These are phyloP conservation scores for Senna tora DNA, from an alignment of 306 rosid genomes.

Conservation along the genomic window DNA sequence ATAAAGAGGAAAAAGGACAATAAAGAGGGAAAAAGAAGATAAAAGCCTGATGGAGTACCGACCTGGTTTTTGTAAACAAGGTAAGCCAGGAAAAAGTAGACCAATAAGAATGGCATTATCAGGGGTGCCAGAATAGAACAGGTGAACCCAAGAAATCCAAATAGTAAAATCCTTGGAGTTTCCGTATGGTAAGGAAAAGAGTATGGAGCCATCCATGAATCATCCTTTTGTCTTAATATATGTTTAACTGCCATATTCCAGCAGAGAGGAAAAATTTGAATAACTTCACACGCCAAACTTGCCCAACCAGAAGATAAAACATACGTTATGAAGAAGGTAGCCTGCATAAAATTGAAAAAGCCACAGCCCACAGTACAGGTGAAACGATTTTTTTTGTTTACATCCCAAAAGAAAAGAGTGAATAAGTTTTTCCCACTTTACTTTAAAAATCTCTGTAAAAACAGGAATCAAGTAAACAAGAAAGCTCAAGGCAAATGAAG, in stretches of 20 bases:
- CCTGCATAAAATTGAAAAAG: slow-evolving; percentile 51
- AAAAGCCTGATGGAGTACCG: slow-evolving; percentile 31
- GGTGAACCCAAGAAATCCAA: slow-evolving; percentile 86
- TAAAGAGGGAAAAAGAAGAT: slow-evolving; percentile 18
- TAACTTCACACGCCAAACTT: slow-evolving; percentile 79
- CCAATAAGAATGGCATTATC: slow-evolving; percentile 79
- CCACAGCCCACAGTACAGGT: slow-evolving; percentile 18
- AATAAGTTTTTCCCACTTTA: too few species aligned
- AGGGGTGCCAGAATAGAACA: slow-evolving; percentile 87
- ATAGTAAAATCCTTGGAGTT: slow-evolving; percentile 81
- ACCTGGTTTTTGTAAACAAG: slow-evolving; percentile 92
- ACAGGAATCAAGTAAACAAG: background rate
- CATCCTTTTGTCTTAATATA: slow-evolving; percentile 55
- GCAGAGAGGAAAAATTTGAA: slow-evolving; percentile 71
- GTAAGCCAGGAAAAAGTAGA: slow-evolving; percentile 84
- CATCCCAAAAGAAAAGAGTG: background rate
- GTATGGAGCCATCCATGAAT: slow-evolving; percentile 40
- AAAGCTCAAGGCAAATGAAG: background rate
- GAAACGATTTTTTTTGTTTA: slow-evolving; percentile 23
- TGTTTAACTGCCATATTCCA: slow-evolving; percentile 56
- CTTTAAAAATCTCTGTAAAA: background rate
- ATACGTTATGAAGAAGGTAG: slow-evolving; percentile 82
- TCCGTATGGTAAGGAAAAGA: slow-evolving; percentile 93
- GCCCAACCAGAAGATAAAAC: slow-evolving; percentile 98
- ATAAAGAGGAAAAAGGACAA: slow-evolving; percentile 13